Evolutionary conservation across 179 eudicot species (phyloP), one percentile per base, ranked within the genome.

Genomic region (Dionaea muscipula): DNA sequence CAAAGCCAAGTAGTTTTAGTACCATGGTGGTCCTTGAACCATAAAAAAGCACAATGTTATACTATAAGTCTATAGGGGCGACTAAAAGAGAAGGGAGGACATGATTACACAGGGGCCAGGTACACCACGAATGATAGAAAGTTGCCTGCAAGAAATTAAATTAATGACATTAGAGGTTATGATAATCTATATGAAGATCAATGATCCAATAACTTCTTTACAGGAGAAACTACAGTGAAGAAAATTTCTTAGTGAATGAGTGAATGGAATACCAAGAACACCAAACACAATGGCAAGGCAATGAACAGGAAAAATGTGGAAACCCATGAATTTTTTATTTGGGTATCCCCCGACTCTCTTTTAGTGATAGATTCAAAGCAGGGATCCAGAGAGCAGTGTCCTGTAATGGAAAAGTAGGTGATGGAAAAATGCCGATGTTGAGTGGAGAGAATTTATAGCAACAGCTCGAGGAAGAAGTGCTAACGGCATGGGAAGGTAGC

Each of bases 41-140:
- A 26, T 44, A 5, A 45, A 4, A 1, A 2, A 44, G 27, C 14
- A 18, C 4, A n/a, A 8, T 46, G 23, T 16, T 7, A 17, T 19
- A 45, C 5, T 1, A 25, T 9, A 27, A 27, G 25, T n/a, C 51
- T 4, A 44, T 7, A 22, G 26, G 11, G 40, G 52, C 53, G 15
- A 10, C 38, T 47, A 7, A 26, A 28, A 39, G 36, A 35, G 33
- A 48, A 57, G 25, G 22, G 60, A 53, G 52, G 38, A 64, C 26
- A 52, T 49, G 1, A 80, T 62, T 80, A 83, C 91, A 78, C 10
- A 21, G 86, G 91, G 9, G 86, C 76, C 62, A 83, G 56, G 71
- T 54, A 83, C 55, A 83, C 91, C 46, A 80, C 65, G 62, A 80
- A 80, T 38, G 91, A 83, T 52, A 83, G 75, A 49, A 80, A 59